These are phyloP conservation scores for Eustoma russellianum DNA, from an alignment of 257 asterid genomes.

Conservation along the genomic window DNA sequence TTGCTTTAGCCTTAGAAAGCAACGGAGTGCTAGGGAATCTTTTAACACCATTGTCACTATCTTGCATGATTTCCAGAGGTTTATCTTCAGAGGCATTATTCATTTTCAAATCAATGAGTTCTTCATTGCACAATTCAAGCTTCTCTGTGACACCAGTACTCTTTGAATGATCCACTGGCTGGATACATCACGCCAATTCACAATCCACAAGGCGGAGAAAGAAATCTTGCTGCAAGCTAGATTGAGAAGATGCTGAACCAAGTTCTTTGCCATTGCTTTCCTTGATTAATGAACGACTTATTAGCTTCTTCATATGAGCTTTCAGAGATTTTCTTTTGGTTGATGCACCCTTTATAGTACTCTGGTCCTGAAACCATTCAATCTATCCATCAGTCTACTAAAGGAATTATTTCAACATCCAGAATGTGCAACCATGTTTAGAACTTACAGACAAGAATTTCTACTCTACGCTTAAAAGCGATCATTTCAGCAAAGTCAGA, in stretches of 20 bases:
- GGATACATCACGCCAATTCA: conserved; percentile 18
- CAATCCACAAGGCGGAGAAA: conserved; percentile 54
- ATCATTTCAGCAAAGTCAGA: conserved; percentile 24
- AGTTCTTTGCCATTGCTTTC: conserved; percentile 12
- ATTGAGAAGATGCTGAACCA: conserved; percentile 16
- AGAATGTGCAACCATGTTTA: background rate
- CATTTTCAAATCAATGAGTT: conserved; percentile 2
- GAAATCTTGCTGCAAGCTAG: conserved; percentile 36
- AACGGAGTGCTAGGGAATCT: conserved; percentile 21
- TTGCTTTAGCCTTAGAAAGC: conserved; percentile 22
- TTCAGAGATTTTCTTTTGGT: conserved; percentile 42
- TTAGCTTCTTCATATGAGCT: conserved; percentile 45
- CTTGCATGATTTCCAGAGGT: conserved; percentile 5
- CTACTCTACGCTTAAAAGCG: conserved; percentile 29
- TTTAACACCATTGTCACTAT: conserved; percentile 16
- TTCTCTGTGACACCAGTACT: conserved; percentile 9
- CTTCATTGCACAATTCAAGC: conserved; percentile 4
- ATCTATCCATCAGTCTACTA: conserved; percentile 2
- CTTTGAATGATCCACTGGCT: conserved; percentile 27
- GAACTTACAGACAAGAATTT: conserved; percentile 41
- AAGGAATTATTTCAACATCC: background rate
- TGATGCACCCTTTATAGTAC: conserved; percentile 12
- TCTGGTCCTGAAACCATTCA: conserved; percentile 14
- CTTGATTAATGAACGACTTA: conserved; percentile 28
- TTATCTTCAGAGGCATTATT: conserved; percentile 13